Evolutionary conservation across 2,329 filamentous ascomycete species (phyloP), one percentile per base, ranked within the genome.

Genomic region (Xylaria sp.): DNA sequence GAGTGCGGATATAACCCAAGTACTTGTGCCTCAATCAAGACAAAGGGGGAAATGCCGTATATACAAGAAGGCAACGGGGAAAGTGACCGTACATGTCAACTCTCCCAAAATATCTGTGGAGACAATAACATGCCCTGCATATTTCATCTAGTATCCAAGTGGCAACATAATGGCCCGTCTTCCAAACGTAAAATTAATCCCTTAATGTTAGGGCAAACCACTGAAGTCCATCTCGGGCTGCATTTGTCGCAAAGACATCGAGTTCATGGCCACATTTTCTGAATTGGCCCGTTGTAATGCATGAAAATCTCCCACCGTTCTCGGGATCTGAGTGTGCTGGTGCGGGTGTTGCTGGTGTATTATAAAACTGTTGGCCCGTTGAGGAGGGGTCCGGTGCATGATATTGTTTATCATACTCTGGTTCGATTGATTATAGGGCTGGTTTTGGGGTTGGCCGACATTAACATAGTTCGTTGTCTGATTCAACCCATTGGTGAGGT

Each of bases 261-360:
- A 64, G 47, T 73, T 76, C 71, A 82, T 78, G 1, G 77, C 56
- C 12, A 76, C 78, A 27, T 78, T 78, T 50, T 85, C 83, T 0
- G 82, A 78, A 61, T 81, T 82, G 11, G 80, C 79, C 47, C 84
- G 78, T 65, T 85, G 85, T 2, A 87, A 72, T 1, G 82, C 81
- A 30, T 86, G 85, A 59, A 86, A 87, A 58, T 86, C 84, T 2
- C 81, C 82, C 0, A 85, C 81, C 1, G 83, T 83, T 55, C 81
- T 79, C 1, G 79, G 78, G 65, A 84, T 77, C 24, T 78, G 78
- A 4, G 75, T 72, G 19, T 72, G 70, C 42, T 72, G 74, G 19
- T 79, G 80, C 4, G 77, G 74, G 39, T 42, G 39, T 42, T 7
- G 34, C 34, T 42, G 39, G 19, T 78, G 72, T 59, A 83, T 77